A percentile compares a stretch with the other conserved stretches of the same genome.
phyloP scores from a whole-genome alignment of 2,329 filamentous ascomycete genomes.

The Aphanocladium album region DNA sequence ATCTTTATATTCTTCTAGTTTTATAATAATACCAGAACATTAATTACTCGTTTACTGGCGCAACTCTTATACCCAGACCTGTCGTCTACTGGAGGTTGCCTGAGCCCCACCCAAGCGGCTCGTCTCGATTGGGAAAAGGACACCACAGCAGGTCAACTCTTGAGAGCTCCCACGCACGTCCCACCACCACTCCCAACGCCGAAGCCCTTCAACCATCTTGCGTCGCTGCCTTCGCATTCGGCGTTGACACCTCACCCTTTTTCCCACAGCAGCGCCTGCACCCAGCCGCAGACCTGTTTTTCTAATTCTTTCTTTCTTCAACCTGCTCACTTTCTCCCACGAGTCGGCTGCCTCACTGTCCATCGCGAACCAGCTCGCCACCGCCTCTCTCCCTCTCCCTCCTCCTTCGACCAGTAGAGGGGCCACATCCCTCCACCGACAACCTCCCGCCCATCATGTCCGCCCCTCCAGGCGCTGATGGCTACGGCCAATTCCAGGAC shows the following conservation, averaged over 20 bases:
- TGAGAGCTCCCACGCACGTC: slow-evolving; percentile 12
- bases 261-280: not conserved
- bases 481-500: slow-evolving; percentile 45
- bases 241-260: slow-evolving; percentile 1
- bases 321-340: slow-evolving; percentile 4
- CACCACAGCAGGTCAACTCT: slow-evolving; percentile 12
- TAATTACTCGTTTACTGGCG: not conserved
- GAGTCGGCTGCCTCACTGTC: slow-evolving; percentile 5
- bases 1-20: not conserved
- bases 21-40: not conserved
- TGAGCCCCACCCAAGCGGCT: slow-evolving; percentile 5
- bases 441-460: slow-evolving; percentile 41
- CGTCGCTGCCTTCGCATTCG: slow-evolving; percentile 11
- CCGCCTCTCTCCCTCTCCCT: slow-evolving; percentile 19
- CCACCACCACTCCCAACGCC: slow-evolving; percentile 10
- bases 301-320: not conserved
- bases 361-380: slow-evolving; percentile 14
- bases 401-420: slow-evolving; percentile 19
- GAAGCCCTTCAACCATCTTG: slow-evolving; percentile 3
- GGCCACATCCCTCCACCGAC: not conserved
- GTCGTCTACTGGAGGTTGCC: not conserved
- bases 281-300: not conserved
- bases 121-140: slow-evolving; percentile 13
- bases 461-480: slow-evolving; percentile 48
- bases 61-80: not conserved